These are phyloP conservation scores for Lachnellula hyalina DNA, from an alignment of 2,329 filamentous ascomycete genomes.

Conservation along the genomic window DNA sequence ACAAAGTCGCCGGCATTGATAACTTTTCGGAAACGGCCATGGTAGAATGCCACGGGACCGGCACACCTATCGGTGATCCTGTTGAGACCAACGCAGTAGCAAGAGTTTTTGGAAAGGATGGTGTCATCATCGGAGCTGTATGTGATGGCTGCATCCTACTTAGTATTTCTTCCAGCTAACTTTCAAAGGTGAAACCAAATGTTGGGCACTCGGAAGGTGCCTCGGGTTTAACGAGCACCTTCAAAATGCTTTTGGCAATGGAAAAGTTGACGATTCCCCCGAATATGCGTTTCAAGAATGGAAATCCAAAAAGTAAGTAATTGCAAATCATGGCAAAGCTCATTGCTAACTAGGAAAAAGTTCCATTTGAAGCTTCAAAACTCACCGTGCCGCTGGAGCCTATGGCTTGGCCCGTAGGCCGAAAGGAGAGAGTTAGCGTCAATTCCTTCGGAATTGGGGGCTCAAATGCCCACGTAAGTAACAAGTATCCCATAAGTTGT, in stretches of 20 bases:
- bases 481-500: not conserved
- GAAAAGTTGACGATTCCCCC: conserved; percentile 19
- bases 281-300: conserved; percentile 12
- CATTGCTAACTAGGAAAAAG: not conserved
- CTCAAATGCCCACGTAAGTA: conserved; percentile 12
- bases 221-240: conserved; percentile 21
- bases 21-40: conserved; percentile 10
- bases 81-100: conserved; percentile 12
- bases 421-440: conserved; percentile 12
- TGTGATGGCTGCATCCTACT: not conserved
- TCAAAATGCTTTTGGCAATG: conserved; percentile 24
- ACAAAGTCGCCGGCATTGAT: conserved; percentile 11
- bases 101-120: conserved; percentile 7
- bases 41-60: conserved; percentile 17
- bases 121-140: conserved; percentile 8
- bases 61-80: conserved; percentile 15
- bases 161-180: not conserved
- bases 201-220: conserved; percentile 22
- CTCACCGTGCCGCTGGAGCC: conserved; percentile 24
- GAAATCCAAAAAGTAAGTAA: conserved; percentile 14
- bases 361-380: conserved; percentile 29
- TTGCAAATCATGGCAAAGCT: not conserved
- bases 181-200: conserved; percentile 22
- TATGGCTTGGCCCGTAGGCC: conserved; percentile 7
- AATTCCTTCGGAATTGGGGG: conserved; percentile 26